Percentiles rank a stretch among this genome's conserved stretches.
Conservation (phyloP, 1,284 basidiomycete species). For the Malassezia arunalokei region DNA sequence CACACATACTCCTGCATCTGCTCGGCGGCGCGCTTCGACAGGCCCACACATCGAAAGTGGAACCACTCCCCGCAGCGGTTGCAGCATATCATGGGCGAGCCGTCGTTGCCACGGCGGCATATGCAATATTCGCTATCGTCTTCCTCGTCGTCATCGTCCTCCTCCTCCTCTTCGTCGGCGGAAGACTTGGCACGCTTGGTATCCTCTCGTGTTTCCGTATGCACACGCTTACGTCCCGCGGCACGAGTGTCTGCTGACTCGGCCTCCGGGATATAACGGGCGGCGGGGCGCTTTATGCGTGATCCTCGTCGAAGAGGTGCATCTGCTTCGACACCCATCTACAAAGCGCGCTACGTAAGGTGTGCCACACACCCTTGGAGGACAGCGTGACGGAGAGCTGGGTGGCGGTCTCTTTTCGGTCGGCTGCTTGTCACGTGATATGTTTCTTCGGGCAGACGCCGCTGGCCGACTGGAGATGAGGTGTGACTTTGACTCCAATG, state of each 20-base stretch:
- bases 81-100: constrained; percentile 41
- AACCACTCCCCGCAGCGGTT: constrained; percentile 39
- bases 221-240: not conserved
- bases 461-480: too few relatives aligned
- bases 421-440: constrained; percentile 7
- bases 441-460: not conserved
- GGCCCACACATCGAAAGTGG: constrained; percentile 37
- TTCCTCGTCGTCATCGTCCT: constrained; percentile 4
- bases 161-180: not conserved
- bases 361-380: not conserved
- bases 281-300: constrained; percentile 10
- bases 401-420: too few relatives aligned
- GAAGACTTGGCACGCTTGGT: not conserved
- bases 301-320: constrained; percentile 9
- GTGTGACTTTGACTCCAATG: not conserved
- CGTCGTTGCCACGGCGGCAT: constrained; percentile 37
- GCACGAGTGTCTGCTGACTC: not conserved
- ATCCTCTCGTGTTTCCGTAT: not conserved
- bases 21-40: constrained; percentile 31
- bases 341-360: not conserved
- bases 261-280: constrained; percentile 4
- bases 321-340: constrained; percentile 4
- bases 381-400: not conserved
- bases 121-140: constrained; percentile 31
- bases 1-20: constrained; percentile 35